Evolutionary conservation across 2,329 filamentous ascomycete genomes (phyloP), one percentile per base, ranked within the genome.

Genomic region (Epichloe sp.): DNA sequence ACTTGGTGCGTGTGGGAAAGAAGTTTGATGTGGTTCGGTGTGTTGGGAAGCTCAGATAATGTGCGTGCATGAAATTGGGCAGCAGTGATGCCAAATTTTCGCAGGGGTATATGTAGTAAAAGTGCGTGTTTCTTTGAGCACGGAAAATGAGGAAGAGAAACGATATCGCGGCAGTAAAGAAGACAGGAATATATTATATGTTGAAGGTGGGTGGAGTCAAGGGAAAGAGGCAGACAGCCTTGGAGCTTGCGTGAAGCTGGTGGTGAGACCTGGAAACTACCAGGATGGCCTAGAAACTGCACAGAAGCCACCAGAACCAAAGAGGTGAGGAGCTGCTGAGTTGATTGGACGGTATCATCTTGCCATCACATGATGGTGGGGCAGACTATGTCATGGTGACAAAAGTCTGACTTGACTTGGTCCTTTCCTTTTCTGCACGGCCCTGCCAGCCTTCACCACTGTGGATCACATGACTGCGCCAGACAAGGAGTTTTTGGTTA

Each of bases 281-380:
- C 47, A 34, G 46, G 46, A 52, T n/a, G 38, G 43, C 49, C 54
- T 55, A 40, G 56, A 62, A 65, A 62, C 50, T 55, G 54, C 57
- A 53, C 57, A 56, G 63, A 64, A 65, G 47, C 60, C 59, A 55
- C 62, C 58, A 57, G 64, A 63, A 66, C 55, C 59, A 57, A 31
- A 12, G 23, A 48, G 52, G 59, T 59, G 59, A 59, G 56, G 58
- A 58, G 49, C 35, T n/a, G 40, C 47, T 26, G 8, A 4, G 49
- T 10, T 63, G 51, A 63, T 56, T 60, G 55, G 56, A 41, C 31
- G 36, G 4, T 3, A 12, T 36, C 48, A 60, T 59, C 62, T 63
- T 58, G 59, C 60, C 60, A 21, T 59, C 55, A 61, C 57, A 53
- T 62, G 61, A 62, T 50, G 23, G 46, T 48, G 46, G 49, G 42